Evolutionary conservation across 345 rosid species (phyloP), one percentile per base, ranked within the genome.

Genomic region (Sonneratia caseolaris): DNA sequence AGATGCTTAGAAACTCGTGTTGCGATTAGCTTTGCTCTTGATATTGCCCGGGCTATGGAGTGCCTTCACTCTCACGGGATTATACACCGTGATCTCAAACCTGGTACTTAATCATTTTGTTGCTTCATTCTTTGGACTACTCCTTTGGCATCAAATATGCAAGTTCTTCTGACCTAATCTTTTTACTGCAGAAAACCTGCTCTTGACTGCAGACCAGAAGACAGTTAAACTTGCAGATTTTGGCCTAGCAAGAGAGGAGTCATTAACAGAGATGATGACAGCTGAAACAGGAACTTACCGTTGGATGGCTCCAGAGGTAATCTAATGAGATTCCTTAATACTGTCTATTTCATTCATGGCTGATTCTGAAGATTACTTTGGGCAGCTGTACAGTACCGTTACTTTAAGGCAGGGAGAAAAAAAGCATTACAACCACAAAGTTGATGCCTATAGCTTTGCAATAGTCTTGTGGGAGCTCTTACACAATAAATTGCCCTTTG

Each of bases 261-360:
- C 98, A 55, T 73, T 94, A 43, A 94, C 97, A 21, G 98, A 94
- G 83, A 94, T 94, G 97, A 94, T 91, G 97, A 91, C 98, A 0
- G 97, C 97, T 73, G 98, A 94, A 82, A 94, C 97, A 1, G 97
- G 97, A 73, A 94, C 98, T 61, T 91, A 93, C 75, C 83, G 94
- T 19, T 91, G 97, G 98, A 93, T 93, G 98, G 97, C 97, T 37
- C 97, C 97, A 0, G 97, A 94, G 97, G 97, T 94, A 64, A 57
- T 15, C 56, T 7, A 32, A 14, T 69, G 12, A 19, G 42, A n/a
- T 5, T 4, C 13, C 4, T 6, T 7, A 16, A 66, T 4, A 36
- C 69, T 53, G 37, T 36, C 37, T 15, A 0, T 15, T 57, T 37
- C 49, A 48, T 19, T 22, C 47, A 24, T 37, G 64, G 5, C 51